A percentile compares a stretch with the other conserved stretches of the same genome.
Conservation (phyloP, 345 rosid species). For the Mercurialis annua region DNA sequence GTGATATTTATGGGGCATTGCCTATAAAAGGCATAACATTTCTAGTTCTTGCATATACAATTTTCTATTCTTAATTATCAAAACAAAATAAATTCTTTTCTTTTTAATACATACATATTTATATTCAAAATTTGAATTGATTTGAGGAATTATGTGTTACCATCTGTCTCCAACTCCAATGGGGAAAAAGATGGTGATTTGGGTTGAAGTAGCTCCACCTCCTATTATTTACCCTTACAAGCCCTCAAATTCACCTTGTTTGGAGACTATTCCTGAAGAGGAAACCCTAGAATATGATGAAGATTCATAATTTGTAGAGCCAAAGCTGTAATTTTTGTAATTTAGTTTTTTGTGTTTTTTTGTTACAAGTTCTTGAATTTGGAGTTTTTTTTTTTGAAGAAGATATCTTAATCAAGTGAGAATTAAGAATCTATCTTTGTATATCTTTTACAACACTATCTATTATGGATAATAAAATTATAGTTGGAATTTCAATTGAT, state of each 20-base stretch:
- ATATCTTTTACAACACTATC: too few relatives aligned
- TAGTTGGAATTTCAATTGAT: too few relatives aligned
- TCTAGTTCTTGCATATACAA: neutral
- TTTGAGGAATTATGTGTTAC: too few relatives aligned
- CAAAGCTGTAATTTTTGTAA: too few relatives aligned
- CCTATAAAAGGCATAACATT: neutral
- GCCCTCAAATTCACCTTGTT: constrained; percentile 39
- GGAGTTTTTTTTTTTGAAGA: neutral
- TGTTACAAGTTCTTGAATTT: neutral
- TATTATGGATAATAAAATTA: too few relatives aligned
- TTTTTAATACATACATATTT: too few relatives aligned
- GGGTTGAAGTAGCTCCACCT: constrained; percentile 51
- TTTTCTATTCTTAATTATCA: neutral
- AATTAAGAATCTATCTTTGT: too few relatives aligned
- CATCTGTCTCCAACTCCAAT: constrained; percentile 12
- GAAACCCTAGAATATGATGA: constrained; percentile 22
- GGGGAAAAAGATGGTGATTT: constrained; percentile 21
- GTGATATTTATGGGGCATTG: neutral
- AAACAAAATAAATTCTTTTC: too few relatives aligned
- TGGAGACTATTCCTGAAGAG: constrained; percentile 45
- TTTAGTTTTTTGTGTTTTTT: neutral
- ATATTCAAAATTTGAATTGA: too few relatives aligned
- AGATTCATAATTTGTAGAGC: neutral
- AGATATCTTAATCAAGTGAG: too few relatives aligned
- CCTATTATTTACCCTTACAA: constrained; percentile 35